phyloP scores from a whole-genome alignment of 441 rosid genomes.

The Monsonia emarginata region DNA sequence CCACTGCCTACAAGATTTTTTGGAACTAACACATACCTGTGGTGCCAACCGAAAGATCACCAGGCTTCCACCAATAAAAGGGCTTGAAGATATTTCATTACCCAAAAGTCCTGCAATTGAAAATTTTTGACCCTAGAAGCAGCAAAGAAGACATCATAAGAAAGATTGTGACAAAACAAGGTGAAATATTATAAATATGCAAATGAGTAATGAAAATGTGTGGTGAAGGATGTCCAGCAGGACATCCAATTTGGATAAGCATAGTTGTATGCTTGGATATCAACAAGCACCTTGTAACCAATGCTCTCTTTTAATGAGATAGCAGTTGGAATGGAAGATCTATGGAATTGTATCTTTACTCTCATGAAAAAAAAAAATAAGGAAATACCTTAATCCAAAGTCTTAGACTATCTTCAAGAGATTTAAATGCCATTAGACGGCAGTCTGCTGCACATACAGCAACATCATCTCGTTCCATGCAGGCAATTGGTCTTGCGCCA shows the following conservation, averaged over 20 bases:
- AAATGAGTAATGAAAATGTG: not conserved
- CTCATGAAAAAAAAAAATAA: not conserved
- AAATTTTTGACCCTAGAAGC: constrained; percentile 72
- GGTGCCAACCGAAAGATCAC: constrained; percentile 91
- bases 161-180: not conserved
- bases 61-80: constrained; percentile 60
- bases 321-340: not conserved
- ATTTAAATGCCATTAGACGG: constrained; percentile 74
- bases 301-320: not conserved
- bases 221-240: not conserved
- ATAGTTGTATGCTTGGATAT: not conserved
- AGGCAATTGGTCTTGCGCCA: constrained; percentile 66
- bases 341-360: not conserved
- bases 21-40: constrained; percentile 39
- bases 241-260: not conserved
- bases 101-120: constrained; percentile 83
- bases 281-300: not conserved
- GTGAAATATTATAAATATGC: not conserved
- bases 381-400: constrained; percentile 79
- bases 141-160: not conserved
- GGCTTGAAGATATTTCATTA: constrained; percentile 33
- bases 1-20: not conserved
- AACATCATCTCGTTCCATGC: constrained; percentile 37
- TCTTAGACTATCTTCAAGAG: constrained; percentile 53
- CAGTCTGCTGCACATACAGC: constrained; percentile 81